Conservation (phyloP, 169 alveolate species). For the Perkinsus chesapeaki region DNA sequence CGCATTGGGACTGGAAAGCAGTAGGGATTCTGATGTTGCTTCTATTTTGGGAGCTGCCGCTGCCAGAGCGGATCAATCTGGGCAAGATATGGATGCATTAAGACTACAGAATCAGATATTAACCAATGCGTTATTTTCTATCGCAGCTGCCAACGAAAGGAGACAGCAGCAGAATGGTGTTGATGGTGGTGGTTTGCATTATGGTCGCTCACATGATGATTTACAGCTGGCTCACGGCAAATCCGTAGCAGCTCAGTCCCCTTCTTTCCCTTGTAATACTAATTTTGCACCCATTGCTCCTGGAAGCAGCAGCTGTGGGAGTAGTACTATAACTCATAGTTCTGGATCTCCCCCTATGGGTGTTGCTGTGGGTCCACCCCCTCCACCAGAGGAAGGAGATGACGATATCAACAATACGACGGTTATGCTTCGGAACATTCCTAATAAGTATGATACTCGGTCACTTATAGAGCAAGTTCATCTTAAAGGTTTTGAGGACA, state of each 20-base stretch:
- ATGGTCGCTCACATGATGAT: too few species aligned
- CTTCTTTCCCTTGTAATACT: too few species aligned
- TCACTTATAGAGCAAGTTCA: constrained; percentile 29
- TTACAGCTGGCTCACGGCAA: too few species aligned
- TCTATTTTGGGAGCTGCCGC: neutral
- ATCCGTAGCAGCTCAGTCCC: too few species aligned
- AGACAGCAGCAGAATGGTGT: neutral
- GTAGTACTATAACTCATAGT: too few species aligned
- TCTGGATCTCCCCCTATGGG: neutral
- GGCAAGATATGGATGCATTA: neutral
- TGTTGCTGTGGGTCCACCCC: neutral
- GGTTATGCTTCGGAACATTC: neutral
- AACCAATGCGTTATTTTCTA: neutral
- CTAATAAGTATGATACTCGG: neutral
- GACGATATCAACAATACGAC: neutral
- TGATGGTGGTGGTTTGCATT: neutral
- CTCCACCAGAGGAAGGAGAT: neutral
- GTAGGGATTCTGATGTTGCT: neutral
- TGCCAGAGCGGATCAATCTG: neutral
- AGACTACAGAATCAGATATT: neutral
- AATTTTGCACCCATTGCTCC: too few species aligned
- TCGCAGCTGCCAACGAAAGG: neutral
- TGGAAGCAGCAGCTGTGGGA: too few species aligned
- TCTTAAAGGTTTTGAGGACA: constrained; percentile 28
- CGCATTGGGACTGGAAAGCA: neutral